phyloP scores from a whole-genome alignment of 129 eudicot species.

The Centaurea solstitialis region DNA sequence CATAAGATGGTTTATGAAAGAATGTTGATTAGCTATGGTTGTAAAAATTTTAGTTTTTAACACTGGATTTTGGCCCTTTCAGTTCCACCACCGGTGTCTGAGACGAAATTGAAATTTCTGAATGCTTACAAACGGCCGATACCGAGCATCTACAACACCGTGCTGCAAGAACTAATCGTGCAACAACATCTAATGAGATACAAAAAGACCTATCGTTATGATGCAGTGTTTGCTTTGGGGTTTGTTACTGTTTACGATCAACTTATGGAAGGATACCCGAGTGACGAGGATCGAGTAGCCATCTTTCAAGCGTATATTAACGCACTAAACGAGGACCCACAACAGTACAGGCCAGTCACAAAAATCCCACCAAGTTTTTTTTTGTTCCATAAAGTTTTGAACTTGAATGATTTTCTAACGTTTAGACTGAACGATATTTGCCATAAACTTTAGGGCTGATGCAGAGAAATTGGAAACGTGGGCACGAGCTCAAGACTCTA shows the following conservation, averaged over 20 bases:
- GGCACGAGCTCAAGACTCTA: conserved; percentile 72
- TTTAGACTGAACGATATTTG: background rate
- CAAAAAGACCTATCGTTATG: conserved; percentile 77
- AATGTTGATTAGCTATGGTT: background rate
- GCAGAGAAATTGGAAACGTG: conserved; percentile 85
- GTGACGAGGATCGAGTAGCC: conserved; percentile 77
- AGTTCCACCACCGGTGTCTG: conserved; percentile 64
- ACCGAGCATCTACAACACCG: conserved; percentile 91
- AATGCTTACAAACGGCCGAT: conserved; percentile 85
- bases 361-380: background rate
- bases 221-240: conserved; percentile 88
- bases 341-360: conserved; percentile 60
- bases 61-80: conserved; percentile 15
- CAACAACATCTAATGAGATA: conserved; percentile 88
- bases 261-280: conserved; percentile 95
- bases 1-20: background rate
- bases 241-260: conserved; percentile 95
- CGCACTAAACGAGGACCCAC: conserved; percentile 86
- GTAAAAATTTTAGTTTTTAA: background rate
- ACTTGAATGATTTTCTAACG: background rate
- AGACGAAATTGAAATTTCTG: conserved; percentile 77
- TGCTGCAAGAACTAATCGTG: conserved; percentile 83
- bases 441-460: conserved; percentile 53
- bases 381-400: background rate
- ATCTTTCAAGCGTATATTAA: conserved; percentile 80